These are phyloP conservation scores for Myxozyma neotropica DNA, from an alignment of 805 yeast species.

Conservation along the genomic window DNA sequence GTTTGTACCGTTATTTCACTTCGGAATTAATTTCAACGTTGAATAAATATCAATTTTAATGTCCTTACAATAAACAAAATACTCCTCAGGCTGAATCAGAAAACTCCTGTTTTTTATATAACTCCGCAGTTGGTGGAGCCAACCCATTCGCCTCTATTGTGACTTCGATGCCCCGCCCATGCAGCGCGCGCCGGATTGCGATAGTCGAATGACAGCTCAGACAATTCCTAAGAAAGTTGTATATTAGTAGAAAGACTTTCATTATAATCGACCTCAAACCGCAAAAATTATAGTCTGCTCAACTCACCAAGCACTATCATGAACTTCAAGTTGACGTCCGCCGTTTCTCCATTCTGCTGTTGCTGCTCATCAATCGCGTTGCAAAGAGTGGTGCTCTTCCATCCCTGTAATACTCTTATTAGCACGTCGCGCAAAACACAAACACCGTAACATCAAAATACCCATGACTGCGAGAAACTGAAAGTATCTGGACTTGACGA, in stretches of 20 bases:
- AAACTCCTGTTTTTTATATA: no score
- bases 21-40: no score
- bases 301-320: constrained; percentile 25
- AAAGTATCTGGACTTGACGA: constrained; percentile 59
- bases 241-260: no score
- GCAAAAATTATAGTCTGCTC: neutral
- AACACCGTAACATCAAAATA: no score
- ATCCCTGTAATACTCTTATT: constrained; percentile 46
- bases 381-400: constrained; percentile 61
- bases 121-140: no score
- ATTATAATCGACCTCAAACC: no score
- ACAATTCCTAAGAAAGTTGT: neutral
- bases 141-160: no score
- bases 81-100: no score
- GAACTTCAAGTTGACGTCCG: constrained; percentile 16
- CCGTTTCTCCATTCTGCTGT: neutral
- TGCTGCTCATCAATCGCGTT: constrained; percentile 50
- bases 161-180: no score
- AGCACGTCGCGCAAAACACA: neutral
- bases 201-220: neutral
- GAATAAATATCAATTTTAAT: no score
- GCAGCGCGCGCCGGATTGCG: no score
- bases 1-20: neutral
- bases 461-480: constrained; percentile 56
- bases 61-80: no score